A percentile compares a stretch with the other conserved stretches of the same genome.
phyloP scores from a whole-genome alignment of 352 stramenopile genomes.

The Globisporangium alternatum region DNA sequence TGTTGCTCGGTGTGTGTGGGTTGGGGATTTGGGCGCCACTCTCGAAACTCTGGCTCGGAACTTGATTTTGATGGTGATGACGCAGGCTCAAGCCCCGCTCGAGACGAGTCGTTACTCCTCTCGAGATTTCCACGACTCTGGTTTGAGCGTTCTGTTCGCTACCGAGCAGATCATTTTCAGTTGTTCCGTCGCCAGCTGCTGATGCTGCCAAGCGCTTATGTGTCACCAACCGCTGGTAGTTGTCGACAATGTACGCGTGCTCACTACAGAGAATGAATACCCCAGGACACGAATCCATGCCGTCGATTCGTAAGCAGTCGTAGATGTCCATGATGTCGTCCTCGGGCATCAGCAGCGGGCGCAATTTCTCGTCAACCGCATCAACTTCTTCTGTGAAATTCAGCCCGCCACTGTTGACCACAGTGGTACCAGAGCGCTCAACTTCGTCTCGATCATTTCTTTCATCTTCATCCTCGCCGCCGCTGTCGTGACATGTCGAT shows the following conservation, averaged over 20 bases:
- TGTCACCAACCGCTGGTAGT: conserved; percentile 44
- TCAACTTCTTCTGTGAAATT: conserved; percentile 28
- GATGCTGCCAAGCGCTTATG: not conserved
- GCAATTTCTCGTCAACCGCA: conserved; percentile 60
- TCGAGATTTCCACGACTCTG: conserved; percentile 50
- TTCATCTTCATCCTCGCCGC: conserved; percentile 25
- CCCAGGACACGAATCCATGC: conserved; percentile 73
- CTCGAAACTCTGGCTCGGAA: not conserved
- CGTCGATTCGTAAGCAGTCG: conserved; percentile 70
- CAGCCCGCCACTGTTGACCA: conserved; percentile 8
- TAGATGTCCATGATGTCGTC: conserved; percentile 68
- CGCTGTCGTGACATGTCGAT: conserved; percentile 14
- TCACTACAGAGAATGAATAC: conserved; percentile 69
- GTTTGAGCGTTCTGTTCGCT: not conserved
- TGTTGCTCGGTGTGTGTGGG: conserved; percentile 5
- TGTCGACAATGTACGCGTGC: conserved; percentile 72
- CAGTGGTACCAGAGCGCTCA: conserved; percentile 9
- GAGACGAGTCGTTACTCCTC: conserved; percentile 42
- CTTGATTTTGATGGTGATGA: conserved; percentile 15
- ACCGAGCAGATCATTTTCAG: not conserved
- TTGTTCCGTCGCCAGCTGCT: conserved; percentile 2
- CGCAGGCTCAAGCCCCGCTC: conserved; percentile 51
- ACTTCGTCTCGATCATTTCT: conserved; percentile 6
- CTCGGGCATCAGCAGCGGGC: conserved; percentile 56
- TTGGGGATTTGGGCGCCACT: not conserved